Evolutionary conservation across 257 asterid genomes (phyloP), one percentile per base, ranked within the genome.

Genomic region (Craterostigma plantagineum): DNA sequence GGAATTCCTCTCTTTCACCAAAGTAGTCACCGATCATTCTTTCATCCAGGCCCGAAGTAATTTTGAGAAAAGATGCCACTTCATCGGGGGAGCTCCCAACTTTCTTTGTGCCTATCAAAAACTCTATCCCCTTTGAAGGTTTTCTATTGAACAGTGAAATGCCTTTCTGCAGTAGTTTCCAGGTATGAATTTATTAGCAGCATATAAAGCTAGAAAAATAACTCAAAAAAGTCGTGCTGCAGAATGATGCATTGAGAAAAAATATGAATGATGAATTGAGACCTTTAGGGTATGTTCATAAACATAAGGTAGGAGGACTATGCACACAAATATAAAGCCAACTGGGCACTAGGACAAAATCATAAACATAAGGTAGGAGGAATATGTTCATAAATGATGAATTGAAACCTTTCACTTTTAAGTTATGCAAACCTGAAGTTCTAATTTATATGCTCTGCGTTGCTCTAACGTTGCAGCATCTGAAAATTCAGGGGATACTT

Each of bases 1-100:
- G 68, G 33, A 83, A 90, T 47, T 83, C 98, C 58, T 90, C 98
- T 60, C 98, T 72, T 56, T 90, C 98, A 34, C 98, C 98, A 67
- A 90, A 68, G 75, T 76, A 90, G 63, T 90, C 98, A 34, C 98
- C 98, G 67, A 83, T 72, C 79, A 79, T 70, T 49, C 79, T 72
- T 63, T 77, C 86, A 67, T 79, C 83, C 56, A 90, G 71, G 64
- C 91, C 95, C 59, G 92, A 65, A 18, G 94, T 75, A 59, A 61
- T 79, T 63, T 83, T 90, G 62, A 90, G 75, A 64, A 90, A 90
- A 51, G 63, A 59, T 45, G 92, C 95, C 68, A 83, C 94, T 50
- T 76, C 93, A 68, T 83, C 95, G 16, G 95, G 81, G 49, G 92
- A 72, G 66, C 71, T 80, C 47, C 84, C 81, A 61, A 83, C 61